These are phyloP conservation scores for Cytauxzoon felis DNA, from an alignment of 169 alveolate genomes.

Conservation along the genomic window DNA sequence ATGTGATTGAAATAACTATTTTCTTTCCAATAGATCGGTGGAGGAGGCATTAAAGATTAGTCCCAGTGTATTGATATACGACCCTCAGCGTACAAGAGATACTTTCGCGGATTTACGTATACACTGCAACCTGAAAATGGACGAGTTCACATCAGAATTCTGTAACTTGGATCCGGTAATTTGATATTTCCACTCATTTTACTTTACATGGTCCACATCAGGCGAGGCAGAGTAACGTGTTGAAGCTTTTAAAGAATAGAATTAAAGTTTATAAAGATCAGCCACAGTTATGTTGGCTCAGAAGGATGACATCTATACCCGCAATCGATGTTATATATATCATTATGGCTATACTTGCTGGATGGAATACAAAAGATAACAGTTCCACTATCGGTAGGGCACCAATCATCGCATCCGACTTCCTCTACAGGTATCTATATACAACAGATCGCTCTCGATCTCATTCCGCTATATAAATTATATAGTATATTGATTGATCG, in stretches of 20 bases:
- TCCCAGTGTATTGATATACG: constrained; percentile 51
- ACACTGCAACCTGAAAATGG: constrained; percentile 49
- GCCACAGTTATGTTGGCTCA: constrained; percentile 51
- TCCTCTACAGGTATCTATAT: too few species aligned
- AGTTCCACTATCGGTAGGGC: constrained; percentile 3
- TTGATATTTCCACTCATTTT: neutral
- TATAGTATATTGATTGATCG: constrained; percentile 34
- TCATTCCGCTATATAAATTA: too few species aligned
- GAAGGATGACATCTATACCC: constrained; percentile 40
- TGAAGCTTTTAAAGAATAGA: constrained; percentile 39
- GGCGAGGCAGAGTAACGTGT: constrained; percentile 39
- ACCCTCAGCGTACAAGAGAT: constrained; percentile 39
- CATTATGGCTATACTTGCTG: constrained; percentile 23
- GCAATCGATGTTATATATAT: constrained; percentile 52
- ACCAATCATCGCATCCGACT: neutral
- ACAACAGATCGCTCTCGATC: too few species aligned
- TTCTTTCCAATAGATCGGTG: constrained; percentile 12
- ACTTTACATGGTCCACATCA: neutral
- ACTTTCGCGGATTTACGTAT: constrained; percentile 56
- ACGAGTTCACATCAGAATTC: constrained; percentile 58
- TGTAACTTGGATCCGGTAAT: constrained; percentile 33
- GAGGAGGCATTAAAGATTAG: constrained; percentile 59
- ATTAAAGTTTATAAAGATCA: constrained; percentile 8
- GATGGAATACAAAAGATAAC: constrained; percentile 39
- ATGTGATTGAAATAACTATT: neutral